phyloP scores from a whole-genome alignment of 2,329 filamentous ascomycete genomes.

The Aspergillus sojae region DNA sequence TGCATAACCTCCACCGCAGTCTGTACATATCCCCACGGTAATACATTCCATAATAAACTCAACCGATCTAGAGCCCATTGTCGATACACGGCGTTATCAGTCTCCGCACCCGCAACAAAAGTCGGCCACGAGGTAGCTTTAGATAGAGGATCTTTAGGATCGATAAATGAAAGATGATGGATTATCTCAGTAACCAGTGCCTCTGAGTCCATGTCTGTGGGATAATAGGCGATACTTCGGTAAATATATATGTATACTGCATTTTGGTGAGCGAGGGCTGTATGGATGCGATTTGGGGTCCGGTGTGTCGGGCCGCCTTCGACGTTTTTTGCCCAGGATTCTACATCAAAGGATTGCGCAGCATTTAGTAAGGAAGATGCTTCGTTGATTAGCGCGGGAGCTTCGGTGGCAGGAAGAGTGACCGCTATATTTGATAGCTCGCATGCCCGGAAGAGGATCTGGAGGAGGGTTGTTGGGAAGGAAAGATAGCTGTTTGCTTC shows the following conservation, averaged over 20 bases:
- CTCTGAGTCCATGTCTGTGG: background rate
- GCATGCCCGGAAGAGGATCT: constrained; percentile 10
- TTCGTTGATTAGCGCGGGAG: background rate
- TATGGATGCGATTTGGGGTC: background rate
- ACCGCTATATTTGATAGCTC: background rate
- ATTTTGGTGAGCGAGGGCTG: background rate
- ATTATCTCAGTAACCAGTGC: background rate
- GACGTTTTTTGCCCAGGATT: background rate
- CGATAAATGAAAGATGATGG: background rate
- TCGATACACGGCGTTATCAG: background rate
- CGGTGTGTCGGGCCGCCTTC: background rate
- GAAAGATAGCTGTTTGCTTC: constrained; percentile 9
- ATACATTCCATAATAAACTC: background rate
- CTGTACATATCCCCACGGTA: constrained; percentile 12
- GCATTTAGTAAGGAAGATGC: background rate
- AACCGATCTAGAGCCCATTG: constrained; percentile 2
- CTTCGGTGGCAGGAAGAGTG: background rate
- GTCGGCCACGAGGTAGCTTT: constrained; percentile 14
- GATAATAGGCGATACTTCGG: background rate
- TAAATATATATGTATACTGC: background rate
- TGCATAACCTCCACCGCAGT: constrained; percentile 12
- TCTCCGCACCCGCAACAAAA: constrained; percentile 12
- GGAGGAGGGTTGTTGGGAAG: constrained; percentile 3
- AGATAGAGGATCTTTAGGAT: constrained; percentile 4
- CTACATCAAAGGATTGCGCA: background rate